phyloP scores from a whole-genome alignment of 106 monocot genomes.

The Iris macrosiphon region DNA sequence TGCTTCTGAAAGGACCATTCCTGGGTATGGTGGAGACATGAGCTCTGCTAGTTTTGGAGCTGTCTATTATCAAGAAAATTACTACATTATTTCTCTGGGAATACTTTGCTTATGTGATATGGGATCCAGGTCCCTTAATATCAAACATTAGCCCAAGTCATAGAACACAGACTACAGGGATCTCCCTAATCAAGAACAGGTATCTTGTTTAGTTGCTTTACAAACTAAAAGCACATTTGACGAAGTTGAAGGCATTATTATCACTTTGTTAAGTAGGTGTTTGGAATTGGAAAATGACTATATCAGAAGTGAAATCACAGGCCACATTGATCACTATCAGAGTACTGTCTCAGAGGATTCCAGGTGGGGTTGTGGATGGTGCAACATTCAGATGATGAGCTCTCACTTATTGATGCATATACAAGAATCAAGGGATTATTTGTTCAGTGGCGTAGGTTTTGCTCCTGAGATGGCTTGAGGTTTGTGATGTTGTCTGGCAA shows the following conservation, averaged over 20 bases:
- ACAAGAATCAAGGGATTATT: conserved; percentile 42
- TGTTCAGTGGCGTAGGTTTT: conserved; percentile 75
- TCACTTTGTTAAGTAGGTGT: conserved; percentile 54
- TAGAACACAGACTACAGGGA: conserved; percentile 1
- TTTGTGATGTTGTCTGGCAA: too few species aligned
- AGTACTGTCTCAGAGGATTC: conserved; percentile 46
- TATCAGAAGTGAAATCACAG: conserved; percentile 42
- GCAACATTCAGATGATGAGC: conserved; percentile 89
- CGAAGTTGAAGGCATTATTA: conserved; percentile 52
- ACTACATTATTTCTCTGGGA: too few species aligned
- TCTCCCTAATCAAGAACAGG: conserved; percentile 13
- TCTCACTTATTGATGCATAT: conserved; percentile 68
- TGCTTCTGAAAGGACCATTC: conserved; percentile 89
- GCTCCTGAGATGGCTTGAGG: conserved; percentile 90
- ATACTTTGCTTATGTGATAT: conserved; percentile 16
- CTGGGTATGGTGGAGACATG: too few species aligned
- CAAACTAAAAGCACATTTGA: conserved; percentile 43
- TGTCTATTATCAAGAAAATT: too few species aligned
- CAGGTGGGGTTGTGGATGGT: conserved; percentile 92
- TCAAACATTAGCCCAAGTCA: conserved; percentile 4
- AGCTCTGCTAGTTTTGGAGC: too few species aligned
- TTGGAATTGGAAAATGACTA: conserved; percentile 43
- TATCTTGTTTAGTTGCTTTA: conserved; percentile 23
- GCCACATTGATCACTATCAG: conserved; percentile 72
- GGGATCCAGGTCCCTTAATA: too few species aligned